phyloP scores from a whole-genome alignment of 1,284 basidiomycete species.

The Blastosporella zonata region DNA sequence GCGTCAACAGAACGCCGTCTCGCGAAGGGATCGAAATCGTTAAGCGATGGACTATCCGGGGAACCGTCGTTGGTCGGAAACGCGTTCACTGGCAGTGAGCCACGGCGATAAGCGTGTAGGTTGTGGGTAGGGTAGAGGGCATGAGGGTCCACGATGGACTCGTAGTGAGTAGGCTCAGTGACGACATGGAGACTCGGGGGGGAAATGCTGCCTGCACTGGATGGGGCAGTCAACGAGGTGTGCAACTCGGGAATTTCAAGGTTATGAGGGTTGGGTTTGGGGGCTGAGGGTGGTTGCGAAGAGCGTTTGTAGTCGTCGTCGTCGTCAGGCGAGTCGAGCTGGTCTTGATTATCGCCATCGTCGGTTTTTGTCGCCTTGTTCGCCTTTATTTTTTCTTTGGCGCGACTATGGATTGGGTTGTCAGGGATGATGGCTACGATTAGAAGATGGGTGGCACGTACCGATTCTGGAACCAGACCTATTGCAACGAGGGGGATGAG shows the following conservation, averaged over 20 bases:
- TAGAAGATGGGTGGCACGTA: slow-evolving; percentile 30
- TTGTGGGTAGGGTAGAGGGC: slow-evolving; percentile 20
- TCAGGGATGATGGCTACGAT: slow-evolving; percentile 8
- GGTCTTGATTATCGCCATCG: slow-evolving; percentile 14
- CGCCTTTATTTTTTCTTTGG: slow-evolving; percentile 73
- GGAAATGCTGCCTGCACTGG: slow-evolving; percentile 31
- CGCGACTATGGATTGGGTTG: slow-evolving; percentile 48
- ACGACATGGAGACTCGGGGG: slow-evolving; percentile 39
- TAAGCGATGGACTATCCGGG: slow-evolving; percentile 28
- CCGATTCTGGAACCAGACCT: slow-evolving; percentile 94
- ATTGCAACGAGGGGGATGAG: slow-evolving; percentile 15
- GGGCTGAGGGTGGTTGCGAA: slow-evolving; percentile 20
- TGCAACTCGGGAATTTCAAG: slow-evolving; percentile 6
- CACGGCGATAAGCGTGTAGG: slow-evolving; percentile 38
- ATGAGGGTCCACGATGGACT: slow-evolving; percentile 31
- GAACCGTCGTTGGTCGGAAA: slow-evolving; percentile 30
- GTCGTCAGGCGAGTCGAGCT: slow-evolving; percentile 17
- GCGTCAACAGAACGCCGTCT: slow-evolving; percentile 61
- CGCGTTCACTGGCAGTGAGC: slow-evolving; percentile 49
- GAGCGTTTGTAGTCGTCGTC: slow-evolving; percentile 15
- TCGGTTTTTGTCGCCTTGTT: slow-evolving; percentile 30
- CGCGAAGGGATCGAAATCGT: slow-evolving; percentile 41
- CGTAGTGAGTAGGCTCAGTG: slow-evolving; percentile 34
- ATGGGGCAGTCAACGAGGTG: slow-evolving; percentile 22
- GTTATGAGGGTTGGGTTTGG: slow-evolving; percentile 13